Evolutionary conservation across 2,329 filamentous ascomycete species (phyloP).

Genomic region (Elsinoe necatrix): DNA sequence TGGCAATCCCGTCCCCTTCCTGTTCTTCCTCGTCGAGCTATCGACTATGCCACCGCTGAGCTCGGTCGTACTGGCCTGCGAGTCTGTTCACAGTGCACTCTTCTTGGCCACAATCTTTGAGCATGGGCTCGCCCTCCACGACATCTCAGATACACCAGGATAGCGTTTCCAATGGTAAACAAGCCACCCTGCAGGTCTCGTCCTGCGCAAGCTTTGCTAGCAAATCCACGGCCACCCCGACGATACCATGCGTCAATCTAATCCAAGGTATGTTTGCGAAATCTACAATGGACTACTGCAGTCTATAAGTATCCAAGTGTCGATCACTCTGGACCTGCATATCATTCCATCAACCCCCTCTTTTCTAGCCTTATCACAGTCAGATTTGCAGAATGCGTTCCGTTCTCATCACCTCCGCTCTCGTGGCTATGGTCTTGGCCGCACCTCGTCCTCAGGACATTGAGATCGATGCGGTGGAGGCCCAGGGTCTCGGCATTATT

Average conservation of each 20-base stretch:
- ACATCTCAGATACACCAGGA: background rate
- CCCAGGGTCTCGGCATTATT: conserved; percentile 16
- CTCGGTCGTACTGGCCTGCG: background rate
- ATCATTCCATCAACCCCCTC: background rate
- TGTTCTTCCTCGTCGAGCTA: conserved; percentile 1
- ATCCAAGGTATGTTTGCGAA: conserved; percentile 7
- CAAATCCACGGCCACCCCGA: background rate
- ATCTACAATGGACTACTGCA: background rate
- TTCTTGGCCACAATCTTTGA: background rate
- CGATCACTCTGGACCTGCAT: conserved; percentile 4
- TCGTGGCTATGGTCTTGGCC: background rate
- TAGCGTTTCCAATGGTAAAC: conserved; percentile 10
- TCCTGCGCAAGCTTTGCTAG: conserved; percentile 3
- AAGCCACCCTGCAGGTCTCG: conserved; percentile 13
- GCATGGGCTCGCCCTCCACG: background rate
- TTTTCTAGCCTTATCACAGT: background rate
- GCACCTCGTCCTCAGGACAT: conserved; percentile 19
- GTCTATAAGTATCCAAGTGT: conserved; percentile 11
- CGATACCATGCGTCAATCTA: background rate
- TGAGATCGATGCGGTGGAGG: conserved; percentile 21
- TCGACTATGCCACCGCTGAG: background rate
- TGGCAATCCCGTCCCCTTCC: background rate
- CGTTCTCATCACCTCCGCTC: conserved; percentile 3
- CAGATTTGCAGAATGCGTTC: background rate
- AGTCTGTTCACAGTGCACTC: background rate